Base-by-base conservation (phyloP, 2,329 filamentous ascomycete genomes). In the Venturia aucupariae region DNA sequence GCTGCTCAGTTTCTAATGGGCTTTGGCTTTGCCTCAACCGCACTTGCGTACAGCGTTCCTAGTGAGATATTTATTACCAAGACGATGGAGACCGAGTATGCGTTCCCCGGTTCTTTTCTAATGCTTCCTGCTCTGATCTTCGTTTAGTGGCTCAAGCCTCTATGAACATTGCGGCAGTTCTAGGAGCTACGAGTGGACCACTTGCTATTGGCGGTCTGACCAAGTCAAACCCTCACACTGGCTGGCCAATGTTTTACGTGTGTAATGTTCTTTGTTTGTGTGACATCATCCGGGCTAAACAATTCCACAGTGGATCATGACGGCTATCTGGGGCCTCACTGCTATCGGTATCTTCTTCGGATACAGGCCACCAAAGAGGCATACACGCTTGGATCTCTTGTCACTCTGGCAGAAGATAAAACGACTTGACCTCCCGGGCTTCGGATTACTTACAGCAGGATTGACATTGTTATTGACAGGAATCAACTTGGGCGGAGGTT, bases 61-160 rank as follows among this genome's bases (percentile, higher is more conserved):
- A 42, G 35, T 27, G 38, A 61, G 13, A 42, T 42, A 8, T 39
- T 61, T 42, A 8, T 39, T 61, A 22, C 59, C 59, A 2, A 42
- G 59, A 32, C 27, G 22, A 8, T 61, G 59, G 59, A 61, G 59
- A 61, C 59, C 59, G 13, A 61, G 54, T 59, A 59, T 15, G 54
- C 35, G 15, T 13, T 41, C 13, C 22, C 27, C 27, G 22, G 35
- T 3, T 6, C 24, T 17, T 22, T n/a, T 32, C 15, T 7, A 59
- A 59, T 6, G 24, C 54, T 11, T 10, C 4, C 35, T 4, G 35
- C 2, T 7, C 35, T 38, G 11, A 38, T 8, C n/a, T 24, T 5
- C 11, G 5, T 48, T 1, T 35, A 59, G 54, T 61, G 59, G 38
- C 59, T 17, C 59, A 61, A n/a, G 59, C 59, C 8, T 30, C 15